Percentiles rank a stretch among this genome's conserved stretches.
phyloP scores from a whole-genome alignment of 139 green algal genomes.

The Volvox africanus region DNA sequence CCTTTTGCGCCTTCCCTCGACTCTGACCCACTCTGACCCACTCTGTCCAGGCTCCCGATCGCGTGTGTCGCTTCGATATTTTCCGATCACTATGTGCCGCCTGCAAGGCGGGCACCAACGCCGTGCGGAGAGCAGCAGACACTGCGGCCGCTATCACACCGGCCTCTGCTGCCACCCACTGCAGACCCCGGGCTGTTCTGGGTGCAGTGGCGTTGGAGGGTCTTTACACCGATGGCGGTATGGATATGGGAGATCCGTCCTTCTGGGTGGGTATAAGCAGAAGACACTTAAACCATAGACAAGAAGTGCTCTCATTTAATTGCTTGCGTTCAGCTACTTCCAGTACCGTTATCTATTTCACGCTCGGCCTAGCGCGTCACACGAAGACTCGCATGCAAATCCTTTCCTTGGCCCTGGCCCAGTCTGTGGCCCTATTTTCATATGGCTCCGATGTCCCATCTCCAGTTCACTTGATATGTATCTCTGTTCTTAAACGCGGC shows the following conservation, averaged over 20 bases:
- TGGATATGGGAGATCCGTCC: constrained; percentile 28
- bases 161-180: not conserved
- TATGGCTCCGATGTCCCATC: too few relatives aligned
- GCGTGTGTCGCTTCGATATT: not conserved
- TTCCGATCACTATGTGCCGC: not conserved
- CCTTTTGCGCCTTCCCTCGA: not conserved
- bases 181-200: not conserved
- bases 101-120: not conserved
- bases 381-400: too few relatives aligned
- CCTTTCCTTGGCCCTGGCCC: too few relatives aligned
- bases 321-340: too few relatives aligned
- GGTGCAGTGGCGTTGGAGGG: not conserved
- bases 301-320: too few relatives aligned
- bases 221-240: constrained; percentile 34
- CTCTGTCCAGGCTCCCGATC: not conserved
- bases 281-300: too few relatives aligned
- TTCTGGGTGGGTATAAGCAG: constrained; percentile 14
- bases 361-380: too few relatives aligned
- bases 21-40: not conserved
- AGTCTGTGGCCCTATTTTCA: too few relatives aligned
- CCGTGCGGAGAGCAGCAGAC: not conserved
- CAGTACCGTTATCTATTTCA: too few relatives aligned
- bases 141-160: not conserved
- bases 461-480: too few relatives aligned
- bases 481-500: too few relatives aligned